Evolutionary conservation across 2,329 filamentous ascomycete species (phyloP).

Genomic region (Cladosporium sp.): DNA sequence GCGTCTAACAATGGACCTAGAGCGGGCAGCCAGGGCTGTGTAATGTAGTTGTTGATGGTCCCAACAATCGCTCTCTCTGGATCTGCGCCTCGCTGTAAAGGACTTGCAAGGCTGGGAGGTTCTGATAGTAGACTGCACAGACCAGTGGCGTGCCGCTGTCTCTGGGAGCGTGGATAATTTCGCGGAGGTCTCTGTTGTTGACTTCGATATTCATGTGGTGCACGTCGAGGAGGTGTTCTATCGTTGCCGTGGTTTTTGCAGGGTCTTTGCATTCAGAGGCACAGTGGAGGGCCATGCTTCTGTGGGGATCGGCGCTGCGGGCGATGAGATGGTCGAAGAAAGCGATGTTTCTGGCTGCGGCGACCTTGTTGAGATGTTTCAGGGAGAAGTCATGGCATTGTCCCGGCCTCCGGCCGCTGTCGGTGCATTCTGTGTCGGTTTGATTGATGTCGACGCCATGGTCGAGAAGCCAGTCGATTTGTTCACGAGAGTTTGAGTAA

Average conservation of each 20-base stretch:
- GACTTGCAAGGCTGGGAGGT: constrained; percentile 14
- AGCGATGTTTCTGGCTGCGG: constrained; percentile 19
- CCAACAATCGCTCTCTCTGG: neutral
- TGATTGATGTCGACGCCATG: constrained; percentile 21
- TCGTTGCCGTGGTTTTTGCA: constrained; percentile 6
- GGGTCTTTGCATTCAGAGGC: constrained; percentile 14
- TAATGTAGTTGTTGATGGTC: neutral
- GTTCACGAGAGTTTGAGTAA: constrained; percentile 11
- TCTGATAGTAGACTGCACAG: constrained; percentile 17
- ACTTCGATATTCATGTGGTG: constrained; percentile 20
- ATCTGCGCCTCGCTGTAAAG: constrained; percentile 16
- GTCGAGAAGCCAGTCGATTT: constrained; percentile 18
- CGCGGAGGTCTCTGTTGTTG: constrained; percentile 15
- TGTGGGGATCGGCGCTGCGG: constrained; percentile 19
- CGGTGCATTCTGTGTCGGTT: constrained; percentile 8
- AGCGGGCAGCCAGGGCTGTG: constrained; percentile 6
- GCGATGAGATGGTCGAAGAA: constrained; percentile 19
- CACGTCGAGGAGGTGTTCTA: constrained; percentile 19
- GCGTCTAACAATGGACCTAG: constrained; percentile 9
- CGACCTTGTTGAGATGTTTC: constrained; percentile 17
- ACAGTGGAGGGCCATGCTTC: constrained; percentile 19
- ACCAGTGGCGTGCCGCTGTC: constrained; percentile 18
- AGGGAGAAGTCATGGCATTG: constrained; percentile 15
- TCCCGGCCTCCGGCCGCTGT: neutral
- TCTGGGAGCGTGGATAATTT: constrained; percentile 9